phyloP scores from a whole-genome alignment of 164 flowering plant species.

The Santalum album region DNA sequence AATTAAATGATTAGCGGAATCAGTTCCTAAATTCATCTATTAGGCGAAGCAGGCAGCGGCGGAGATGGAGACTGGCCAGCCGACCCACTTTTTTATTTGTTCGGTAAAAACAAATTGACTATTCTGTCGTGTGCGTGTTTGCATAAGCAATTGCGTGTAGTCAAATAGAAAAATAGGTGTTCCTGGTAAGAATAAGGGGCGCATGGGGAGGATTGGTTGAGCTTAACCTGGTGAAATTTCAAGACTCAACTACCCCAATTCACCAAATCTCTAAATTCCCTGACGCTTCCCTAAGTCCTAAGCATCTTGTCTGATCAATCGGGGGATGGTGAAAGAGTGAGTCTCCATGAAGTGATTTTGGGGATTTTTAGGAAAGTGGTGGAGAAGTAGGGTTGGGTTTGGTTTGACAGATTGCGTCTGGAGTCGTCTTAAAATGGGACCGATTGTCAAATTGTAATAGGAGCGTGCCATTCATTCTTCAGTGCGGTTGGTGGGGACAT shows the following conservation, averaged over 20 bases:
- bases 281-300: not conserved
- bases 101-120: not conserved
- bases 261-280: not conserved
- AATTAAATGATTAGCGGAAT: too few species aligned
- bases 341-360: too few species aligned
- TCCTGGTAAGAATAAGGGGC: not conserved
- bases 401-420: slow-evolving; percentile 7
- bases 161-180: not conserved
- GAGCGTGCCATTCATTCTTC: not conserved
- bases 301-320: not conserved
- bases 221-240: not conserved
- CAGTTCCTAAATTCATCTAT: too few species aligned
- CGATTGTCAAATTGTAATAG: not conserved
- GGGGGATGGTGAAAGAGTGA: not conserved
- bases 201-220: not conserved
- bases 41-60: too few species aligned
- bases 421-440: not conserved
- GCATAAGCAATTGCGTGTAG: not conserved
- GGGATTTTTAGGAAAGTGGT: too few species aligned
- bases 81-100: too few species aligned
- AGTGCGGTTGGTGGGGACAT: slow-evolving; percentile 24
- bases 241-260: not conserved
- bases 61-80: too few species aligned
- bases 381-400: not conserved
- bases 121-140: not conserved